A percentile compares a stretch with the other conserved stretches of the same genome.
Conservation (phyloP, 192 early-diverging fungal species). For the Backusella circina region DNA sequence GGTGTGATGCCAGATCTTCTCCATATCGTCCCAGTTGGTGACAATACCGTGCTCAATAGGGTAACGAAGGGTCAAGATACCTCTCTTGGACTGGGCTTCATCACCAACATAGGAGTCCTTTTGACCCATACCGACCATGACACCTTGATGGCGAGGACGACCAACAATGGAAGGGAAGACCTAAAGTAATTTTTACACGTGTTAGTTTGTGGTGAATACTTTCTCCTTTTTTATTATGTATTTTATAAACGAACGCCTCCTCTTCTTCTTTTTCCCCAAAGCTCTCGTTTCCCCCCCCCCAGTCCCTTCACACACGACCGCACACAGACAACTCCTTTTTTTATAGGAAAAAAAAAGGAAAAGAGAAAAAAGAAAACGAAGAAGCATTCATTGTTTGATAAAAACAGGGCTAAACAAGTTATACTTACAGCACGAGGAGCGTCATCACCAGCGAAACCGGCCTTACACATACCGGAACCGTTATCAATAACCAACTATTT, state of each 20-base stretch:
- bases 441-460: slow-evolving; percentile 91
- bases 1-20: slow-evolving; percentile 96
- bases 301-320: neutral
- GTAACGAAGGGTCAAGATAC: slow-evolving; percentile 82
- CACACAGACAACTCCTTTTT: neutral
- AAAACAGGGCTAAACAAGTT: neutral
- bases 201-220: neutral
- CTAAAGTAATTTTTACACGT: slow-evolving; percentile 38
- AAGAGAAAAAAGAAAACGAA: neutral
- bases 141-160: slow-evolving; percentile 82
- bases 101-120: slow-evolving; percentile 90
- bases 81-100: slow-evolving; percentile 88
- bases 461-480: slow-evolving; percentile 94
- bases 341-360: neutral
- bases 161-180: slow-evolving; percentile 84
- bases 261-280: neutral
- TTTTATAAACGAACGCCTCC: neutral
- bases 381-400: neutral
- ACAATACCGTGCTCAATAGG: slow-evolving; percentile 92
- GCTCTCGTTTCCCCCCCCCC: neutral
- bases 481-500: slow-evolving; percentile 84
- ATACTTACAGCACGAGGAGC: slow-evolving; percentile 74
- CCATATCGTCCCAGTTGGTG: slow-evolving; percentile 94
- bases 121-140: slow-evolving; percentile 90
- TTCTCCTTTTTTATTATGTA: neutral